phyloP scores from a whole-genome alignment of 495 filamentous ascomycete genomes.

The Podospora pseudoanserina region DNA sequence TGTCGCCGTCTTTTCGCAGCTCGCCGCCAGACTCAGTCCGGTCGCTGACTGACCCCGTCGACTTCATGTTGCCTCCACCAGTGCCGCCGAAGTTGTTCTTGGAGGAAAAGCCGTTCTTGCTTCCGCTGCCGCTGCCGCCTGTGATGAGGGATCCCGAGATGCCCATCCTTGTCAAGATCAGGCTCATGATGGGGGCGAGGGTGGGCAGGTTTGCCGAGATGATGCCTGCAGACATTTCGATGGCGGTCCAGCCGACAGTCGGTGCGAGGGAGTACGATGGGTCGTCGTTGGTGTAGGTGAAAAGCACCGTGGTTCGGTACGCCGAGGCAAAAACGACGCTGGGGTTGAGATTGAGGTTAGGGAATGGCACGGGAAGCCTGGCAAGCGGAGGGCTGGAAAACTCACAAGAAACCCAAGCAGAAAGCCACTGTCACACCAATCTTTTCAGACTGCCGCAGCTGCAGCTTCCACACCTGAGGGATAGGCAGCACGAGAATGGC shows the following conservation, averaged over 20 bases:
- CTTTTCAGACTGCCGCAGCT: conserved; percentile 12
- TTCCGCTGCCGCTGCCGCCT: neutral
- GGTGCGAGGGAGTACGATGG: conserved; percentile 38
- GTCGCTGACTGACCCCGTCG: neutral
- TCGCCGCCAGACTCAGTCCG: neutral
- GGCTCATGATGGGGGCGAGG: conserved; percentile 32
- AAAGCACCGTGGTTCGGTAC: conserved; percentile 30
- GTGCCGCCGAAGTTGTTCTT: conserved; percentile 9
- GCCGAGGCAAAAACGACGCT: conserved; percentile 19
- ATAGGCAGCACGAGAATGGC: conserved; percentile 14
- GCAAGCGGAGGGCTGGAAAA: neutral
- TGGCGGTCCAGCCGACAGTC: conserved; percentile 43
- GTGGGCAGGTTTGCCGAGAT: conserved; percentile 46
- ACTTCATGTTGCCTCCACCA: neutral
- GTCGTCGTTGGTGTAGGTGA: conserved; percentile 33
- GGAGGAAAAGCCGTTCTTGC: neutral
- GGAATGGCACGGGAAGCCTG: neutral
- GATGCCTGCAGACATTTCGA: conserved; percentile 47
- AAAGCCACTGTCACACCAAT: conserved; percentile 13
- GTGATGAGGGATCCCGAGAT: conserved; percentile 9
- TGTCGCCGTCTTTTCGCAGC: neutral
- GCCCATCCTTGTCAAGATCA: neutral
- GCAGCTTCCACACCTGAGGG: conserved; percentile 16
- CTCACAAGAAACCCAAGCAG: conserved; percentile 17
- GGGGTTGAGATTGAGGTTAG: neutral